Base-by-base conservation (phyloP, 805 yeast species). In the Wickerhamomyces sydowiorum region DNA sequence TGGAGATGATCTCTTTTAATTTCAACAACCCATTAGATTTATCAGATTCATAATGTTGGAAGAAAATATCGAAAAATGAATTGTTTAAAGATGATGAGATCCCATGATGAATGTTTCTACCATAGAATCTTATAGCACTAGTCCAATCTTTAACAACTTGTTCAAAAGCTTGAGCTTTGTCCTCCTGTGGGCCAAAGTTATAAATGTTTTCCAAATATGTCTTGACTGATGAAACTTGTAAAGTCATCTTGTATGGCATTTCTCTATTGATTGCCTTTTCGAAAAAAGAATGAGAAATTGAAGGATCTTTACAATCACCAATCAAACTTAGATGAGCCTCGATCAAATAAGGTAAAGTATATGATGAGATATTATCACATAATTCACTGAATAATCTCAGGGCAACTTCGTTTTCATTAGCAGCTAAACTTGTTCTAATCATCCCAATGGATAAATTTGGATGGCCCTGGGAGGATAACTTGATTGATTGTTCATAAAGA, bases 241-340 rank as follows among this genome's bases (percentile, higher is more conserved):
- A 67, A 33, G 75, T 76, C 23, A 86, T 79, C 43, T 69, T 65
- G 57, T 86, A 86, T 15, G 95, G 95, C 72, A 84, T 79, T 48
- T 78, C 80, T 51, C 72, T 74, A 47, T 73, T 69, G 39, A 85
- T 68, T 4, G 87, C 91, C 59, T 82, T 84, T 51, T 79, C 80
- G 60, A 82, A 86, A 54, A 86, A 86, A 32, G 78, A 75, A 55
- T 76, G 78, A 5, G 95, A 86, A 36, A 86, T 80, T 33, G 68
- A 69, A 42, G 84, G 70, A 56, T 86, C 89, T 56, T 76, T 77
- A 60, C 88, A 82, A 50, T 76, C 78, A 36, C 95, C 93, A 56
- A 86, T 82, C 53, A 86, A 86, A 3, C 82, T 72, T 46, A 85
- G 69, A 65, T 86, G 95, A 37, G 86, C 81, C 62, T 82, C 86